Evolutionary conservation across 2,329 filamentous ascomycete genomes (phyloP).

Genomic region (Magnaporthales sp.): DNA sequence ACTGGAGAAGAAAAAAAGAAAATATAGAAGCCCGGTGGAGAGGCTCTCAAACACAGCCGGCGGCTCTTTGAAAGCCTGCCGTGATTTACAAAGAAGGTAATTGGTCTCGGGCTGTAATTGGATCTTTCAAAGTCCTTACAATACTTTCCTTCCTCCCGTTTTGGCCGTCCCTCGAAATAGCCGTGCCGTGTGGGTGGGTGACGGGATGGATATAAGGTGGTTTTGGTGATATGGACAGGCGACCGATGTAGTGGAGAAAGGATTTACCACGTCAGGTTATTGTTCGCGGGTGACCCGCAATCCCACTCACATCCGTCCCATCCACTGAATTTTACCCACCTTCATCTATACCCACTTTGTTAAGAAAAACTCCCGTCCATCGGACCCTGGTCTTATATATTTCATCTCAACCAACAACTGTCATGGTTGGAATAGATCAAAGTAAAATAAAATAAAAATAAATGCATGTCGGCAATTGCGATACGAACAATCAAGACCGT

Average conservation of each 20-base stretch:
- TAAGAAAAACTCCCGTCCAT: neutral
- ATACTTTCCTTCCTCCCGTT: neutral
- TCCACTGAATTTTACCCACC: too few species aligned
- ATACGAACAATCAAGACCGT: neutral
- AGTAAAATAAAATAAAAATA: too few species aligned
- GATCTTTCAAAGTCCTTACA: neutral
- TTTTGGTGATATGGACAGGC: neutral
- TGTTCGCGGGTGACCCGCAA: neutral
- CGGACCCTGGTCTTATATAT: neutral
- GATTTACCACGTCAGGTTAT: neutral
- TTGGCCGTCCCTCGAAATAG: neutral
- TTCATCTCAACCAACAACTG: neutral
- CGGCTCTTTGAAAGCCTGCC: neutral
- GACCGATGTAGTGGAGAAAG: neutral
- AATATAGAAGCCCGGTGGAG: neutral
- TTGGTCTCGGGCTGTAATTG: neutral
- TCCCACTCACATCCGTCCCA: too few species aligned
- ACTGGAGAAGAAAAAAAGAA: too few species aligned
- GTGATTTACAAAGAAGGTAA: neutral
- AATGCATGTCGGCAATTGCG: neutral
- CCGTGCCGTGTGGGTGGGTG: neutral
- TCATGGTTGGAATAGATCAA: too few species aligned
- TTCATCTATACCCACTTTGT: neutral
- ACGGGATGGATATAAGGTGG: neutral
- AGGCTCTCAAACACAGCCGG: neutral